phyloP scores from a whole-genome alignment of 352 stramenopile genomes.

The Phytophthora uliginosa region DNA sequence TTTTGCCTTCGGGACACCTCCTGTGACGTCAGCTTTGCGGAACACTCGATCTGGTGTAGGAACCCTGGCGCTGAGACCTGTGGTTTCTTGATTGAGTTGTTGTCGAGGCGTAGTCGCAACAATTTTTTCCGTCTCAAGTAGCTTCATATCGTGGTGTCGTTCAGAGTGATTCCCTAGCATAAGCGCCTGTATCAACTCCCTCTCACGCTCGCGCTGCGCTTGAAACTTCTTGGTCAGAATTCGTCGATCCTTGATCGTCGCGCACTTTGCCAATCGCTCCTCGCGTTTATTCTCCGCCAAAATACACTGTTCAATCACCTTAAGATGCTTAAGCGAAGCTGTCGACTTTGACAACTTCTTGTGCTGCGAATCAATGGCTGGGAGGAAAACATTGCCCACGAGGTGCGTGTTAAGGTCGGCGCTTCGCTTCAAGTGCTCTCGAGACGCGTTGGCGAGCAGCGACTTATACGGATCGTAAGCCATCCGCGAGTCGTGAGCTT shows the following conservation, averaged over 20 bases:
- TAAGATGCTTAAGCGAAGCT: conserved; percentile 60
- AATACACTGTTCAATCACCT: conserved; percentile 85
- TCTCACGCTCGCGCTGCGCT: conserved; percentile 61
- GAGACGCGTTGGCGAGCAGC: conserved; percentile 55
- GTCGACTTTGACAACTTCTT: conserved; percentile 25
- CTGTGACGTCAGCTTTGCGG: conserved; percentile 43
- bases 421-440: conserved; percentile 54
- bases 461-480: conserved; percentile 62
- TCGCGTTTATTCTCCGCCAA: conserved; percentile 76
- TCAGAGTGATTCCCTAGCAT: conserved; percentile 53
- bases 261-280: conserved; percentile 61
- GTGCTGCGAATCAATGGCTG: conserved; percentile 47
- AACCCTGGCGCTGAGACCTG: conserved; percentile 34
- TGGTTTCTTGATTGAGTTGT: conserved; percentile 31
- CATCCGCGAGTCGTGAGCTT: conserved; percentile 8
- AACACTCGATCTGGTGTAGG: conserved; percentile 52
- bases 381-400: conserved; percentile 75
- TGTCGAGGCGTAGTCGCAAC: conserved; percentile 10
- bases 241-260: conserved; percentile 54
- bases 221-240: conserved; percentile 70
- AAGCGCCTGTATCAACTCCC: conserved; percentile 63
- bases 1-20: conserved; percentile 46
- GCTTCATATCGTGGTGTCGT: conserved; percentile 33
- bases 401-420: conserved; percentile 53
- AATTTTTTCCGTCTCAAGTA: conserved; percentile 41